Conservation (phyloP, 1,284 basidiomycete species). For the Paramarasmius palmivorus region DNA sequence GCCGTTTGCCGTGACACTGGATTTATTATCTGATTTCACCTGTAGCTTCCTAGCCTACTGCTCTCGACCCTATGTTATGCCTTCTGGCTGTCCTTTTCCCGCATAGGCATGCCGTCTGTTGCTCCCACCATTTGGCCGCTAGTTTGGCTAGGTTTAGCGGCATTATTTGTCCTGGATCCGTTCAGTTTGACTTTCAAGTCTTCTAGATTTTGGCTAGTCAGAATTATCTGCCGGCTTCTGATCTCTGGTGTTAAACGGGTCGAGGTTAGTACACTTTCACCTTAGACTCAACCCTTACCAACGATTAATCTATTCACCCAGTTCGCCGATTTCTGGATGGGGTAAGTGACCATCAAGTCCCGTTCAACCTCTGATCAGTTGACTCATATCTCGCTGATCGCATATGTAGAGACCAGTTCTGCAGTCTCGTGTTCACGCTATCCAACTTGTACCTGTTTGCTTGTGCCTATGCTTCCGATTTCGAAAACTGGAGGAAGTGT, state of each 20-base stretch:
- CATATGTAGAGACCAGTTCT: conserved; percentile 74
- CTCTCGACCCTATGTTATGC: conserved; percentile 77
- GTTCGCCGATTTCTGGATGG: conserved; percentile 85
- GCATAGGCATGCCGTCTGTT: conserved; percentile 50
- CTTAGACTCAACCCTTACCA: not conserved
- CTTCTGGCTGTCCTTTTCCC: conserved; percentile 84
- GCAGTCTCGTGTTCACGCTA: conserved; percentile 74
- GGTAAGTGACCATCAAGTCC: conserved; percentile 38
- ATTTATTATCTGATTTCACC: not conserved
- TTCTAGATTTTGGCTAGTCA: conserved; percentile 82
- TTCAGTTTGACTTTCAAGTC: conserved; percentile 65
- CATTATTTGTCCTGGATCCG: conserved; percentile 74
- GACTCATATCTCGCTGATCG: conserved; percentile 14
- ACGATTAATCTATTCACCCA: conserved; percentile 22
- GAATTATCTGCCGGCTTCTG: conserved; percentile 60
- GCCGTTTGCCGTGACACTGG: not conserved
- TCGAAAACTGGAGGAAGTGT: conserved; percentile 51
- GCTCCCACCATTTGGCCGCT: conserved; percentile 78
- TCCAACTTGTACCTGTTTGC: conserved; percentile 73
- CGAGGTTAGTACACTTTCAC: conserved; percentile 52
- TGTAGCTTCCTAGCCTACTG: conserved; percentile 77
- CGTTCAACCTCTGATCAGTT: not conserved
- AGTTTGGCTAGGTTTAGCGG: conserved; percentile 75
- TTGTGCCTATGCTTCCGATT: conserved; percentile 67
- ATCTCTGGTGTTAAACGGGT: conserved; percentile 74